Percentiles rank a stretch among this genome's conserved stretches.
Evolutionary conservation across 768 basidiomycete species (phyloP).

Genomic region (Crassisporium funariophilum): DNA sequence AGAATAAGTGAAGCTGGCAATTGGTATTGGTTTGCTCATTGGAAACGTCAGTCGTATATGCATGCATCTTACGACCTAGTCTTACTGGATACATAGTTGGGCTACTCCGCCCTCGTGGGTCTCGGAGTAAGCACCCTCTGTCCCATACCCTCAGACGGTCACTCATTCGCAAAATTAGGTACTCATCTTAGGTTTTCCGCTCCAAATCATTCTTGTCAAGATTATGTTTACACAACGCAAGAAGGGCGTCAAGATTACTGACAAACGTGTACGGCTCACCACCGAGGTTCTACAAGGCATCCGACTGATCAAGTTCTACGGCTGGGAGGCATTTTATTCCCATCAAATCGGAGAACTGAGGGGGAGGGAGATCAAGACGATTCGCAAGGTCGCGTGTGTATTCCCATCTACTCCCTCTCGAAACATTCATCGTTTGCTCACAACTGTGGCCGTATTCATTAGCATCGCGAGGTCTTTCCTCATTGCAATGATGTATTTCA

Average conservation of each 20-base stretch:
- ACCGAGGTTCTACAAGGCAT: conserved; percentile 73
- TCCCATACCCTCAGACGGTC: conserved; percentile 7
- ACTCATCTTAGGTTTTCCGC: conserved; percentile 58
- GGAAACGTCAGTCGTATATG: conserved; percentile 46
- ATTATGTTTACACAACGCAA: conserved; percentile 56
- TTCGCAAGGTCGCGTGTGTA: conserved; percentile 41
- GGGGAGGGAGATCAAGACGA: conserved; percentile 39
- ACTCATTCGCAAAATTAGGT: conserved; percentile 31
- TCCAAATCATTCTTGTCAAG: conserved; percentile 54
- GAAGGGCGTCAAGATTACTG: conserved; percentile 66
- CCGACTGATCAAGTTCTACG: conserved; percentile 64
- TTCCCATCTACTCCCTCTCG: neutral
- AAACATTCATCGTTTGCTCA: neutral
- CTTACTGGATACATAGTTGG: conserved; percentile 43
- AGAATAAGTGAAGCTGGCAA: conserved; percentile 40
- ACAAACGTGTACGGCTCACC: conserved; percentile 62
- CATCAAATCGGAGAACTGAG: conserved; percentile 44
- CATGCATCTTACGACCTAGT: neutral
- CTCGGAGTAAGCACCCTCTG: conserved; percentile 35
- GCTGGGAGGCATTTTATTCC: conserved; percentile 57
- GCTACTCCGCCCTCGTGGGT: conserved; percentile 71
- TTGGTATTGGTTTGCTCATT: conserved; percentile 65
- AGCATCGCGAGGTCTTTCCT: conserved; percentile 41
- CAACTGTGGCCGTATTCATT: neutral
- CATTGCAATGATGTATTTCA: conserved; percentile 47